Percentiles rank a stretch among this genome's conserved stretches.
These are phyloP conservation scores for Recurvomyces mirabilis DNA, from an alignment of 495 filamentous ascomycete genomes.

Conservation along the genomic window DNA sequence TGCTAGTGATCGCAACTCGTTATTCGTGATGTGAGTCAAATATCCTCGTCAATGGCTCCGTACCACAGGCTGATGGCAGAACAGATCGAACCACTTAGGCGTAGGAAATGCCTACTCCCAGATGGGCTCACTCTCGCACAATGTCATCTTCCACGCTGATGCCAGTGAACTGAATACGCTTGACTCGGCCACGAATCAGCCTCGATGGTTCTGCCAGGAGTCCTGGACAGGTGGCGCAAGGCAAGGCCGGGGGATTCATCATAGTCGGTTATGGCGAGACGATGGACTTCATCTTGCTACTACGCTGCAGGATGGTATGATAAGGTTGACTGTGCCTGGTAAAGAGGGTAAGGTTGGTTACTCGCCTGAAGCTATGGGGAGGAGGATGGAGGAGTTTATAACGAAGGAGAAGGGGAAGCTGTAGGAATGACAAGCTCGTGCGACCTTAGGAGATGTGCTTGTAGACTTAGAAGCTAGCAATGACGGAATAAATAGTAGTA, in stretches of 20 bases:
- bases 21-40: slow-evolving; percentile 40
- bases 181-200: slow-evolving; percentile 31
- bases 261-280: slow-evolving; percentile 53
- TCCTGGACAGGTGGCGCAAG: slow-evolving; percentile 45
- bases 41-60: no score
- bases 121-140: slow-evolving; percentile 51
- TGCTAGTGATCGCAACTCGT: slow-evolving; percentile 55
- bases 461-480: no score
- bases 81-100: slow-evolving; percentile 42
- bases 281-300: slow-evolving; percentile 18
- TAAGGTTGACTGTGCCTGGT: slow-evolving; percentile 5
- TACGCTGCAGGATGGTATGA: slow-evolving; percentile 21
- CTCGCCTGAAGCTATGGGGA: slow-evolving; percentile 7
- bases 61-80: no score
- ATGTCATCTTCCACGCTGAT: slow-evolving; percentile 48
- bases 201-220: slow-evolving; percentile 60
- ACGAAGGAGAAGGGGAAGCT: slow-evolving; percentile 15
- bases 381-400: slow-evolving; percentile 4
- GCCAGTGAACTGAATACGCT: slow-evolving; percentile 23
- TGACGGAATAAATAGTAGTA: no score
- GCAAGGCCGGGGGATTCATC: slow-evolving; percentile 47
- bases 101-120: slow-evolving; percentile 38
- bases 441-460: no score
- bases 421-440: no score
- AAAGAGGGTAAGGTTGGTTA: slow-evolving; percentile 11